Base-by-base conservation (phyloP, 345 rosid species). In the Gossypium sturtianum region DNA sequence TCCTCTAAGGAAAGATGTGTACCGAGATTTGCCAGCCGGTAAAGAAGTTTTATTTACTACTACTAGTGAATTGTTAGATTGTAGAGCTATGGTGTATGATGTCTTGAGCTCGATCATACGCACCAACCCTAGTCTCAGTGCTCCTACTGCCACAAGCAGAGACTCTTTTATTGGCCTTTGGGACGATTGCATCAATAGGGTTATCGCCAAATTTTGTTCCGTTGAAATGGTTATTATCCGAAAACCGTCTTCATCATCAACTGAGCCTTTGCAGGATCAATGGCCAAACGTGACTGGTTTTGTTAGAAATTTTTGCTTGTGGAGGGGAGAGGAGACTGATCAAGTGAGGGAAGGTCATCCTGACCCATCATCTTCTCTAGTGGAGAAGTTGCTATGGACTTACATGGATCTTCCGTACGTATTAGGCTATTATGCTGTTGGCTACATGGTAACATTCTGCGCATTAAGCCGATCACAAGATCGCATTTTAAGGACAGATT, bases 271-370 rank as follows among this genome's bases (percentile, higher is more conserved):
- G 73, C 96, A 88, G 70, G 93, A 93, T 82, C 91, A 86, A 63
- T 95, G 99, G 99, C 98, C 99, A 2, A 93, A 93, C 70, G 87
- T 93, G 64, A 83, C 90, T 1, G 99, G 99, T 34, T 95, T 87
- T 70, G 78, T 93, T 0, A 81, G 88, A 69, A 87, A 86, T 70
- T 90, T 86, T 34, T 92, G 97, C 64, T 74, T 95, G 70, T 95
- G 99, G 99, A 91, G 99, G 79, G 99, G 99, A 34, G 99, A 93
- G 79, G 99, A 95, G 75, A 68, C 83, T 9, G 92, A 90, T 43
- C 88, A 76, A 71, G 47, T 84, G 20, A 85, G 90, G 57, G 99
- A 93, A 77, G 87, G 88, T 49, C 88, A 79, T 41, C 16, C 80
- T 6, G 87, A 90, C 19, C 97, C 99, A 1, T 83, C 97, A 45